These are phyloP conservation scores for Acidomyces sp. DNA, from an alignment of 495 filamentous ascomycete genomes.

Conservation along the genomic window DNA sequence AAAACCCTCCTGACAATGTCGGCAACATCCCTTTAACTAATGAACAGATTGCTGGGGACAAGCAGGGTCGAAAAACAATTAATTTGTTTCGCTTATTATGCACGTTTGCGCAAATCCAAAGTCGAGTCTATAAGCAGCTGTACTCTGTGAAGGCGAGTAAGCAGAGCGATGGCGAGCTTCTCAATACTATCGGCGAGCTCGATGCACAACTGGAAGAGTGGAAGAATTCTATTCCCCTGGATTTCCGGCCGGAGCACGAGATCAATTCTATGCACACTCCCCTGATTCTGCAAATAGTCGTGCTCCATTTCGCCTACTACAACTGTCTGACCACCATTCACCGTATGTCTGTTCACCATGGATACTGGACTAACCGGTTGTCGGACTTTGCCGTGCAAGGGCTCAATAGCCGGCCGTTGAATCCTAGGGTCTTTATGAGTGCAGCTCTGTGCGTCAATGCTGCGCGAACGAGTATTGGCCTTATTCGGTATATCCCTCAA, in stretches of 20 bases:
- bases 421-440: slow-evolving; percentile 88
- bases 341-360: slow-evolving; percentile 95
- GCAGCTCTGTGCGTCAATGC: slow-evolving; percentile 84
- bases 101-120: slow-evolving; percentile 79
- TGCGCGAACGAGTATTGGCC: slow-evolving; percentile 79
- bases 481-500: slow-evolving; percentile 91
- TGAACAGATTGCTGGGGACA: slow-evolving; percentile 1
- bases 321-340: slow-evolving; percentile 96
- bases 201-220: slow-evolving; percentile 88
- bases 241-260: slow-evolving; percentile 89
- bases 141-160: slow-evolving; percentile 88
- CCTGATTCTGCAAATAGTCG: slow-evolving; percentile 79
- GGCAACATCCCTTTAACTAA: slow-evolving; percentile 74
- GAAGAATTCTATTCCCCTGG: slow-evolving; percentile 88
- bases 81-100: slow-evolving; percentile 89
- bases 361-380: slow-evolving; percentile 91
- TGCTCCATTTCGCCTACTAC: slow-evolving; percentile 93
- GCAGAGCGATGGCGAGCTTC: slow-evolving; percentile 81
- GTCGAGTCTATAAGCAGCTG: slow-evolving; percentile 83
- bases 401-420: slow-evolving; percentile 75
- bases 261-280: slow-evolving; percentile 83
- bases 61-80: slow-evolving; percentile 77
- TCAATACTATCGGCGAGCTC: slow-evolving; percentile 92
- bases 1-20: slow-evolving; percentile 79
- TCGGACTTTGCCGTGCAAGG: slow-evolving; percentile 94